These are phyloP conservation scores for Lasiodiplodia theobromae DNA, from an alignment of 2,329 filamentous ascomycete species.

Conservation along the genomic window DNA sequence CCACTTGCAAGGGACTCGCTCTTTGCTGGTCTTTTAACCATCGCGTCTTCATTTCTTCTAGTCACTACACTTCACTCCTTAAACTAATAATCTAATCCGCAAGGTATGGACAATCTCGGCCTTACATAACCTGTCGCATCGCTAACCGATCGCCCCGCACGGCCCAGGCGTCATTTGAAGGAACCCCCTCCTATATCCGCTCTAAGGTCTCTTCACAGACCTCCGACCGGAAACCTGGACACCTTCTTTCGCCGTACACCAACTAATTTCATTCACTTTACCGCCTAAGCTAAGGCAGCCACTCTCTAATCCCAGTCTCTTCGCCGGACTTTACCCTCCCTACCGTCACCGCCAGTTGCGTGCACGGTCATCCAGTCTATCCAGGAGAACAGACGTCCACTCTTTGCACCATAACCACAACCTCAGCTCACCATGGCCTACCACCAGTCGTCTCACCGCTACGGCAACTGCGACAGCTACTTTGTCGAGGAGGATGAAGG, in stretches of 20 bases:
- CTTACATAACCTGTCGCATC: constrained; percentile 34
- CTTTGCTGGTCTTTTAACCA: constrained; percentile 42
- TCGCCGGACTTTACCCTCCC: constrained; percentile 49
- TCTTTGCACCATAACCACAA: constrained; percentile 47
- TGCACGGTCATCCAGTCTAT: constrained; percentile 25
- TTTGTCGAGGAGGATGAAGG: constrained; percentile 70
- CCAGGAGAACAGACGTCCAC: constrained; percentile 57
- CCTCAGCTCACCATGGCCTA: constrained; percentile 61
- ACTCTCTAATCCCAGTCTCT: constrained; percentile 55
- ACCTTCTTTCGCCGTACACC: constrained; percentile 42
- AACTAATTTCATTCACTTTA: constrained; percentile 67
- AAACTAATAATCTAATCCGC: constrained; percentile 56
- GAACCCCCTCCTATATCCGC: constrained; percentile 36
- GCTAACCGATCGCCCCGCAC: constrained; percentile 29
- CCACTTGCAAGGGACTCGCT: constrained; percentile 51
- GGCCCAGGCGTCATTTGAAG: constrained; percentile 30
- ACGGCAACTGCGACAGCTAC: constrained; percentile 72
- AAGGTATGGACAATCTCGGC: constrained; percentile 50
- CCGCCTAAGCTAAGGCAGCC: constrained; percentile 56
- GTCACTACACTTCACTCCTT: constrained; percentile 47
- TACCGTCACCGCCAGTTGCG: constrained; percentile 40
- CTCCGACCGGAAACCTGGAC: constrained; percentile 29
- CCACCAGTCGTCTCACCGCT: constrained; percentile 59
- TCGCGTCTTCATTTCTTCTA: constrained; percentile 43
- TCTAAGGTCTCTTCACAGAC: constrained; percentile 42